Evolutionary conservation across 164 flowering plant genomes (phyloP), one percentile per base, ranked within the genome.

Genomic region (Akebia trifoliata): DNA sequence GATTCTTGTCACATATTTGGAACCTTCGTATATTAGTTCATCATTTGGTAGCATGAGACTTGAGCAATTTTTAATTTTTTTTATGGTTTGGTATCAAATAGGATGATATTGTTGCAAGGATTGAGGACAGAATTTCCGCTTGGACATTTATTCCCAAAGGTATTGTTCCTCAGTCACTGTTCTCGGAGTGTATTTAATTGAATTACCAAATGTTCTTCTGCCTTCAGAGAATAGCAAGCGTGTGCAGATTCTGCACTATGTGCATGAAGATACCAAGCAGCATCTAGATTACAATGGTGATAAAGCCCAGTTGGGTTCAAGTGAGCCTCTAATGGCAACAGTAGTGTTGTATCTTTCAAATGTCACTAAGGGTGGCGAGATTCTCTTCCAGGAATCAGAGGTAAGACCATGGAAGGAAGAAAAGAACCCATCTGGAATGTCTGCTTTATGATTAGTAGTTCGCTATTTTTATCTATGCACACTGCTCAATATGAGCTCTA

Each of bases 81-180:
- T 37, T 11, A 22, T 45, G n/a, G n/a, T 64, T 18, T 49, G 35
- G 12, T 63, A 64, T 60, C 44, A 49, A 90, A n/a, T n/a, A n/a
- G 95, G 95, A 85, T 72, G 75, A 69, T 18, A 36, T 80, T 50
- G 71, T 74, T 62, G 60, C 72, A 61, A 72, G 76, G 64, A 82
- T 91, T 50, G 95, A 88, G 69, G 83, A 86, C 52, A 76, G 79
- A 66, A 80, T 86, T 71, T 78, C 92, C 20, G 81, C 86, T 30
- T 91, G 95, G 96, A 86, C 82, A 43, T 79, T 88, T 64, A 86
- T 91, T 72, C 98, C 98, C 15, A 71, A 70, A 75, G 92, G 98
- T 85, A 70, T 56, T 4, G 50, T 57, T 30, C 45, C 46, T 50
- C n/a, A 9, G 20, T 48, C 43, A 20, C 45, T 22, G 11, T 52